Base-by-base conservation (phyloP, 2,329 filamentous ascomycete species). In the Nemania sp. region DNA sequence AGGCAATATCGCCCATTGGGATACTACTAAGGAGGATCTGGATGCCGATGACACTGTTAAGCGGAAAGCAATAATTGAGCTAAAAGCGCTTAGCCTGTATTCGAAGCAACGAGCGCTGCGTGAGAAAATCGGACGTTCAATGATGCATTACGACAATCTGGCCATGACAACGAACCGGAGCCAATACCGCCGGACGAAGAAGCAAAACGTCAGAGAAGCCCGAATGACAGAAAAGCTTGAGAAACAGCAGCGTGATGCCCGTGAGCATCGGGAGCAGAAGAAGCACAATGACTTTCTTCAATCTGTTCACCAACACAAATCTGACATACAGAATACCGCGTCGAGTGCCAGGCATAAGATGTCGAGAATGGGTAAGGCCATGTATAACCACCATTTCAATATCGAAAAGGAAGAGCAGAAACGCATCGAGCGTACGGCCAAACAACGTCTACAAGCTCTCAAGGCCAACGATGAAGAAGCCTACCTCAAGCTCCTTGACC, bases 361-460 rank as follows among this genome's bases (percentile, higher is more conserved):
- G 71, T 89, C 93, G 80, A 98, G 97, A 82, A 87, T 98, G 60
- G 93, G 94, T 73, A 92, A 93, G 65, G 88, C 94, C 80, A 98
- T 98, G 93, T 87, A 92, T 71, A 83, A 87, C 65, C 94, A 97
- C 69, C 96, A 99, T 80, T 92, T 94, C 81, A 93, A 95, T 79
- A 98, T 99, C 79, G 96, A 99, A 80, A 97, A 97, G 83, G 96
- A 99, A 85, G 96, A 99, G 83, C 95, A 98, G 87, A 98, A 97
- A 85, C 93, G 96, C 70, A 92, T 99, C 73, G 96, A 99, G 84
- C 89, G 96, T 72, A 99, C 95, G 10, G 96, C 96, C 72, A 99
- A 99, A 86, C 96, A 99, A 82, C 96, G 96, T 98, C 90, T 99
- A 73, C 95, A 98, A 81, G 96, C 96, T 69, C 87, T 99, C 79